Base-by-base conservation (phyloP, 1,284 basidiomycete genomes). In the Ceratobasidium sp. region DNA sequence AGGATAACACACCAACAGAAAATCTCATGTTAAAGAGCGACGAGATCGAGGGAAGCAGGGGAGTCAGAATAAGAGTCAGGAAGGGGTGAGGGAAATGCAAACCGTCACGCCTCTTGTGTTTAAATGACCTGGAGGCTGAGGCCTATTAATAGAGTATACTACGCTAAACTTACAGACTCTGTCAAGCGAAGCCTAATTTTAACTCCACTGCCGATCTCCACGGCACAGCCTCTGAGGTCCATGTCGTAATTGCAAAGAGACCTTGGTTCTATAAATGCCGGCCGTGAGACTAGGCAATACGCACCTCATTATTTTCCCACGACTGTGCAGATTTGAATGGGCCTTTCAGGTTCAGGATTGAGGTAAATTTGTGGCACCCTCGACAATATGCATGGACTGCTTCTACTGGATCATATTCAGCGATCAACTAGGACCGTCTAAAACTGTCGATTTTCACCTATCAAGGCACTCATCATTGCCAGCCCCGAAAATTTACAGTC, bases 21-120 rank as follows among this genome's bases (percentile, higher is more conserved):
- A 11, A 35, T 7, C 38, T 16, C 46, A 21, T 69, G 52, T 57
- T 69, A 58, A 69, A 18, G 54, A 69, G 47, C 26, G 66, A 58
- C 43, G 35, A 35, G 26, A 55, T 57, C 13, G 41, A 28, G 11
- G 18, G 23, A 44, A 35, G 41, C 1, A 21, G 18, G 28, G 55
- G n/a, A n/a, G 32, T n/a, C 35, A 58, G 43, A 18, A 58, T 30
- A 38, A 14, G 55, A n/a, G 23, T 14, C 30, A n/a, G 23, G 35
- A 30, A 63, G 16, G 14, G 18, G 47, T 2, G 38, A 14, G 32
- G 28, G 32, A 44, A 38, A 43, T 4, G 9, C 11, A 9, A 52
- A n/a, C 26, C n/a, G 21, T 35, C 38, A 54, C 23, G 16, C 57
- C n/a, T 30, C 55, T 28, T 32, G 18, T 14, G 66, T 47, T 69